Evolutionary conservation across 352 stramenopile genomes (phyloP).

Genomic region (Pythium rishiriense): DNA sequence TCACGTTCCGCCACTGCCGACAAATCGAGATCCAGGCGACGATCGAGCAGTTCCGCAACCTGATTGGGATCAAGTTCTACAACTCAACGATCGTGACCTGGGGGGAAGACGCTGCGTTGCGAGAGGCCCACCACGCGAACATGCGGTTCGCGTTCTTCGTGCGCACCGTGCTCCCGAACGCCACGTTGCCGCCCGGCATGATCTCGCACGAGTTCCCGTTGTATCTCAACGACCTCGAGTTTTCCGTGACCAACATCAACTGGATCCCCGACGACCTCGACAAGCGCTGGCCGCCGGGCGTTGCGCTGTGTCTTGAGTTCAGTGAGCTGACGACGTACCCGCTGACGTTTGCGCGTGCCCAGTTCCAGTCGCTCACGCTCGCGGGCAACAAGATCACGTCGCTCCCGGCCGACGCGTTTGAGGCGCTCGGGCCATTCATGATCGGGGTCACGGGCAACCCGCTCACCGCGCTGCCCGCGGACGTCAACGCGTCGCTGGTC

Average conservation of each 20-base stretch:
- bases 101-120: constrained; percentile 28
- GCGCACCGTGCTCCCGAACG: constrained; percentile 37
- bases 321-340: constrained; percentile 13
- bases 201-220: constrained; percentile 36
- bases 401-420: background rate
- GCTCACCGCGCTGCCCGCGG: background rate
- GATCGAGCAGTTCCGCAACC: constrained; percentile 27
- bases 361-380: constrained; percentile 11
- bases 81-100: constrained; percentile 40
- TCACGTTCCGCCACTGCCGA: constrained; percentile 41
- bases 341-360: background rate
- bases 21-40: constrained; percentile 28
- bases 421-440: background rate
- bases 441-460: constrained; percentile 1
- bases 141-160: constrained; percentile 36
- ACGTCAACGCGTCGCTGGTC: background rate
- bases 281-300: constrained; percentile 27
- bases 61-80: constrained; percentile 41
- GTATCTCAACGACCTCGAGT: constrained; percentile 37
- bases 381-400: constrained; percentile 6
- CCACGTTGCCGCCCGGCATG: constrained; percentile 33
- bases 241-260: constrained; percentile 41
- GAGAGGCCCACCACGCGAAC: constrained; percentile 22
- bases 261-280: constrained; percentile 36
- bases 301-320: constrained; percentile 20